Conservation (phyloP, 805 yeast species). For the Teunomyces panamensis region DNA sequence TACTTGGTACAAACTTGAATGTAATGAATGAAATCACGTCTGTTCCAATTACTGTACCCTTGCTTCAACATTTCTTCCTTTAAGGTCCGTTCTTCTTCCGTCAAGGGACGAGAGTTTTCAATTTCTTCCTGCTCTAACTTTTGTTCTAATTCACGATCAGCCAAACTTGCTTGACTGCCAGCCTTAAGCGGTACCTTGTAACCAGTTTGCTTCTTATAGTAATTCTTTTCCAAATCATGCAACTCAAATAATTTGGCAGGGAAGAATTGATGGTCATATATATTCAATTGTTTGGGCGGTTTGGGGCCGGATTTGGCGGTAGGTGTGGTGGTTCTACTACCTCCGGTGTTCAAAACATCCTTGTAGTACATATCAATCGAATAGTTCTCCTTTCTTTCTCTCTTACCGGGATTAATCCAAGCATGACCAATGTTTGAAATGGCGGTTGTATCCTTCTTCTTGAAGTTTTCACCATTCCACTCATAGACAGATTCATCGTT, state of each 20-base stretch:
- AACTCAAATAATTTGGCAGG: slow-evolving; percentile 73
- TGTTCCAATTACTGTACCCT: slow-evolving; percentile 81
- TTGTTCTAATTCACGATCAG: slow-evolving; percentile 40
- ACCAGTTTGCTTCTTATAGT: slow-evolving; percentile 64
- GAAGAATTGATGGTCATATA: slow-evolving; percentile 89
- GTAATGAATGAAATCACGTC: slow-evolving; percentile 84
- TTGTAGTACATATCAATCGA: slow-evolving; percentile 84
- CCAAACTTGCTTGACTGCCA: slow-evolving; percentile 41
- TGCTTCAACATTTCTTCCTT: slow-evolving; percentile 55
- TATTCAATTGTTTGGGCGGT: slow-evolving; percentile 79
- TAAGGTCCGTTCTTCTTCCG: slow-evolving; percentile 72
- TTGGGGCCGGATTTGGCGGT: slow-evolving; percentile 57
- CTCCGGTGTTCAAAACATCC: slow-evolving; percentile 73
- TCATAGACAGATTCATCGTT: slow-evolving; percentile 71
- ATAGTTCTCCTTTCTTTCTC: slow-evolving; percentile 82
- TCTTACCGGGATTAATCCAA: slow-evolving; percentile 84
- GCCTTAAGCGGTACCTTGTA: slow-evolving; percentile 62
- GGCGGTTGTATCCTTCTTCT: slow-evolving; percentile 54
- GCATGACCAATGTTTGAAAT: slow-evolving; percentile 50
- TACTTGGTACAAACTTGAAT: slow-evolving; percentile 69
- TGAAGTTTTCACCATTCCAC: slow-evolving; percentile 85
- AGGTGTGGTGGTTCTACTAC: slow-evolving; percentile 35
- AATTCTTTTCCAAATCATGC: slow-evolving; percentile 77
- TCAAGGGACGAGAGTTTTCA: slow-evolving; percentile 72
- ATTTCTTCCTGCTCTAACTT: slow-evolving; percentile 69